These are phyloP conservation scores for Coemansia sp. DNA, from an alignment of 192 early-diverging fungal genomes.

Conservation along the genomic window DNA sequence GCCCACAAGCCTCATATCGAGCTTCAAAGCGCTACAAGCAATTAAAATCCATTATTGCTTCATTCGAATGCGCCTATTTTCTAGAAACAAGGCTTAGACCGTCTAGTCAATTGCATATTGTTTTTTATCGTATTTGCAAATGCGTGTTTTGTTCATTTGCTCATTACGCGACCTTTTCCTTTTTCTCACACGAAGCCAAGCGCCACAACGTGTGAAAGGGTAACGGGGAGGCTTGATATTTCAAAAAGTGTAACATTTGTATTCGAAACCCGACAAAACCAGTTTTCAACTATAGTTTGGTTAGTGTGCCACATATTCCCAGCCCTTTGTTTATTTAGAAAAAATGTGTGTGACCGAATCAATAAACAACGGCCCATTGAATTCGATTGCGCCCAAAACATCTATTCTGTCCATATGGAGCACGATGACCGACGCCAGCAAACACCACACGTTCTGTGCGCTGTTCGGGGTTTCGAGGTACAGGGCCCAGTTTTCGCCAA, in stretches of 20 bases:
- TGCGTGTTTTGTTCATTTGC: no score
- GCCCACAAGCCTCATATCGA: background rate
- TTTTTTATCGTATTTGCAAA: no score
- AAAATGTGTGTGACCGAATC: constrained; percentile 1
- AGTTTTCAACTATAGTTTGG: background rate
- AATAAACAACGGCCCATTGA: constrained; percentile 8
- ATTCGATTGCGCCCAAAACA: constrained; percentile 3
- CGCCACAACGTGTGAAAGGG: background rate
- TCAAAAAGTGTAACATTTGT: background rate
- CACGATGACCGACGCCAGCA: constrained; percentile 15
- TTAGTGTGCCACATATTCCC: background rate
- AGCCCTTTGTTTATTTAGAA: background rate
- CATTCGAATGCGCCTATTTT: background rate
- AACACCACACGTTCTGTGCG: background rate
- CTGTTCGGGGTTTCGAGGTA: background rate
- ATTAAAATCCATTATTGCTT: background rate
- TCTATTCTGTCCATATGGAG: constrained; percentile 21
- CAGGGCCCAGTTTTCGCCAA: constrained; percentile 9
- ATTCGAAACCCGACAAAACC: background rate
- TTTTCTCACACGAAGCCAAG: no score
- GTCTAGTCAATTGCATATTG: background rate
- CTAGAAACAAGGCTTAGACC: background rate
- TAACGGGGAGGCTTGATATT: background rate
- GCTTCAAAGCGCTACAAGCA: background rate
- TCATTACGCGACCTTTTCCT: no score